Conservation (phyloP, 1,139 yeast species). For the Candida glucosophila region DNA sequence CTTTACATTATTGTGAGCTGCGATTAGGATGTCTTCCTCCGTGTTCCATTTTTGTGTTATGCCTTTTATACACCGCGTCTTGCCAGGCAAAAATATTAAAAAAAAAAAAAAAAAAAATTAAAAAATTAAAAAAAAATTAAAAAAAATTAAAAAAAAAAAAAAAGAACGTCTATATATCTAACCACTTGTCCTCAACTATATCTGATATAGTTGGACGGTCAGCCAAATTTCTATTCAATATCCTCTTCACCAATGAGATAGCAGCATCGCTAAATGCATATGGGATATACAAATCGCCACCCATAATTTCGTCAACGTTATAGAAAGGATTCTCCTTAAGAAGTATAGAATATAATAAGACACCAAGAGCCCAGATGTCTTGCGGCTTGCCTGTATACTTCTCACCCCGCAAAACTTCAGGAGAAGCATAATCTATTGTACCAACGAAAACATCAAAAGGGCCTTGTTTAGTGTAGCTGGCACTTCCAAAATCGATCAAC, state of each 20-base stretch:
- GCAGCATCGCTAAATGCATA: conserved; percentile 52
- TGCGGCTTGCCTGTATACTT: conserved; percentile 90
- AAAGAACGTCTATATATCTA: conserved; percentile 13
- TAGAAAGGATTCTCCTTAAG: conserved; percentile 94
- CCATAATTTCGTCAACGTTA: conserved; percentile 91
- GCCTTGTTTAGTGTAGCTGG: conserved; percentile 82
- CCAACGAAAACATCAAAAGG: conserved; percentile 98
- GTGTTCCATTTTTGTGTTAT: too few species aligned
- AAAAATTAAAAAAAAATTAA: too few species aligned
- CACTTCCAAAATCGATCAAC: conserved; percentile 91
- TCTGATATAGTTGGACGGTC: conserved; percentile 68
- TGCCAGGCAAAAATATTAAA: too few species aligned
- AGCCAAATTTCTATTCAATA: conserved; percentile 55
- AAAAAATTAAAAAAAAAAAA: too few species aligned
- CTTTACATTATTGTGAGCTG: too few species aligned
- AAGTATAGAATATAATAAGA: conserved; percentile 77
- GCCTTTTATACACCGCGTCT: too few species aligned
- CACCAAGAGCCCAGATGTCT: conserved; percentile 96
- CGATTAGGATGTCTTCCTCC: too few species aligned
- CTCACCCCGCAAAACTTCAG: conserved; percentile 84
- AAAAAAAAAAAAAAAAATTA: too few species aligned
- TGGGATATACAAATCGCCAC: conserved; percentile 71
- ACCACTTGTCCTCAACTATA: conserved; percentile 64
- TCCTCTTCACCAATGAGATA: conserved; percentile 49
- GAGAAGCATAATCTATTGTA: conserved; percentile 94